Evolutionary conservation across 2,329 filamentous ascomycete genomes (phyloP).

Genomic region (Fonsecaea monophora): DNA sequence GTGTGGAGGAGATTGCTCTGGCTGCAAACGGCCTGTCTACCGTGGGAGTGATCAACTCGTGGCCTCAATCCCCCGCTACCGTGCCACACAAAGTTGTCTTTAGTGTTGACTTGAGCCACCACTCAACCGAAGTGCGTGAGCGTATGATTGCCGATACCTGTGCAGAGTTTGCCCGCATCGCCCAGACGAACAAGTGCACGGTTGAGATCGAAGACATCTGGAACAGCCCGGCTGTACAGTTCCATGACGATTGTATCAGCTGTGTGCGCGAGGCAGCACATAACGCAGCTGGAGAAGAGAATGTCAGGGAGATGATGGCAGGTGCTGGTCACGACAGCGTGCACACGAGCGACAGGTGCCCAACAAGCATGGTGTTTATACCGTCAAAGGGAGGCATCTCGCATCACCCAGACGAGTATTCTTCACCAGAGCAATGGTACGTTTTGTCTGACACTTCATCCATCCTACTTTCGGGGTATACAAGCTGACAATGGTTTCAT

Average conservation of each 20-base stretch:
- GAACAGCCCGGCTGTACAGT: conserved; percentile 59
- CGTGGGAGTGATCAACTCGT: conserved; percentile 71
- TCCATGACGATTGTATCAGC: conserved; percentile 70
- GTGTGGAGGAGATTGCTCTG: conserved; percentile 18
- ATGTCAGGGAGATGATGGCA: conserved; percentile 61
- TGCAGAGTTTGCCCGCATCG: conserved; percentile 16
- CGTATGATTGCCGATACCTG: conserved; percentile 27
- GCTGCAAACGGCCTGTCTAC: conserved; percentile 63
- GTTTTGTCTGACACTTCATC: not conserved
- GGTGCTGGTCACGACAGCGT: conserved; percentile 72
- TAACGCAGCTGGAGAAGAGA: conserved; percentile 52
- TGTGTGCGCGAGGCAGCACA: conserved; percentile 67
- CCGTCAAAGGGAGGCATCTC: conserved; percentile 69
- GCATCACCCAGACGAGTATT: conserved; percentile 69
- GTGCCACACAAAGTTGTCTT: conserved; percentile 28
- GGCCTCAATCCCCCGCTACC: conserved; percentile 72
- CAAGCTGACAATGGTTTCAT: not conserved
- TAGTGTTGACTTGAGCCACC: conserved; percentile 37
- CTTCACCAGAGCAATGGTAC: conserved; percentile 63
- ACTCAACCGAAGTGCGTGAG: conserved; percentile 28
- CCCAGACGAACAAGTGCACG: conserved; percentile 20
- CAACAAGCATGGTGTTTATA: conserved; percentile 73
- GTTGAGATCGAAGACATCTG: conserved; percentile 27
- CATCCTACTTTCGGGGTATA: not conserved
- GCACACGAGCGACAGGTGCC: conserved; percentile 64